Percentiles rank a stretch among this genome's conserved stretches.
These are phyloP conservation scores for Eucalyptus marginata DNA, from an alignment of 345 rosid genomes.

Conservation along the genomic window DNA sequence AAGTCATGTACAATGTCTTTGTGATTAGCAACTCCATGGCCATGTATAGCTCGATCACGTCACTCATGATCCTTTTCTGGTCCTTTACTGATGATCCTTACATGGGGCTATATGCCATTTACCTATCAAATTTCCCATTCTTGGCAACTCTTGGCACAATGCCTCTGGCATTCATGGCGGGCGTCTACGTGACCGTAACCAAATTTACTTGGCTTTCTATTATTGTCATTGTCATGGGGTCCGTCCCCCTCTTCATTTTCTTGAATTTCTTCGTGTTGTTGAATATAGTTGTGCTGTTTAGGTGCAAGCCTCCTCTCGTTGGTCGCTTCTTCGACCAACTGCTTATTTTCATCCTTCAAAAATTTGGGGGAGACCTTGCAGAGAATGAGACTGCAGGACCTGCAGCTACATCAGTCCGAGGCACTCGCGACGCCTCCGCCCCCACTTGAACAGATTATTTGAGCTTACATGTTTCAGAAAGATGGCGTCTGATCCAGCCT, in stretches of 20 bases:
- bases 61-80: background rate
- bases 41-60: background rate
- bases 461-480: background rate
- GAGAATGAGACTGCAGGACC: too few species aligned
- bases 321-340: rapidly evolving
- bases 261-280: rapidly evolving
- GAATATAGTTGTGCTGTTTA: rapidly evolving
- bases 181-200: background rate
- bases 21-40: background rate
- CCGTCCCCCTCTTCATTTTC: background rate
- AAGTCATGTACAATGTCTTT: background rate
- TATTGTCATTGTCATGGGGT: rapidly evolving
- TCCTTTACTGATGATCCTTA: rapidly evolving
- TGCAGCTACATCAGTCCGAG: too few species aligned
- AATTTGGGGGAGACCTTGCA: rapidly evolving
- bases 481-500: background rate
- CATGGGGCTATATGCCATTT: rapidly evolving
- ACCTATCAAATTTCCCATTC: rapidly evolving
- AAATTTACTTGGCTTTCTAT: background rate
- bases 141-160: background rate
- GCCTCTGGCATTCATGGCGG: background rate
- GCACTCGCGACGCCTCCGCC: background rate
- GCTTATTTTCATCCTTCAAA: rapidly evolving
- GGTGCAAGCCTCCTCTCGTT: rapidly evolving
- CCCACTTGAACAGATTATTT: background rate